Evolutionary conservation across 352 stramenopile genomes (phyloP).

Genomic region (Phytophthora citrophthora): DNA sequence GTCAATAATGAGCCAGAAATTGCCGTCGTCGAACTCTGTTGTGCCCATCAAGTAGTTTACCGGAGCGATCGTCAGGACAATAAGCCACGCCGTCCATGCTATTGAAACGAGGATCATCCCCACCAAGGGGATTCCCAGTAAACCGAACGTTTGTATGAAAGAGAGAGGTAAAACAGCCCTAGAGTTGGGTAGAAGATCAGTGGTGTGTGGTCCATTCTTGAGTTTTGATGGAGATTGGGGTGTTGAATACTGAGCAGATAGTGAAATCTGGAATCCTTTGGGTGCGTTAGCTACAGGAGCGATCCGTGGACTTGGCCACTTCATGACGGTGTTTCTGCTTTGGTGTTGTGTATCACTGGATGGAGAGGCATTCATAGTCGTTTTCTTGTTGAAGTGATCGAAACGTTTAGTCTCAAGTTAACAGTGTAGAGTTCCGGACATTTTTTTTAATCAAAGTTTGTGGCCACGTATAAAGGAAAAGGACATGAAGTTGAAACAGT

Average conservation of each 20-base stretch:
- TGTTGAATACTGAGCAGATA: background rate
- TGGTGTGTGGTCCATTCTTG: background rate
- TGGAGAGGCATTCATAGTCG: too few relatives aligned
- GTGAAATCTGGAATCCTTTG: background rate
- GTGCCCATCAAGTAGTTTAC: constrained; percentile 59
- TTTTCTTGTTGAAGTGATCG: too few relatives aligned
- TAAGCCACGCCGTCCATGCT: constrained; percentile 38
- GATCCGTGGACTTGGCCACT: background rate
- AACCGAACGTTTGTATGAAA: constrained; percentile 27
- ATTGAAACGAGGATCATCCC: constrained; percentile 21
- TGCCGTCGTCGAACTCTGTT: constrained; percentile 38
- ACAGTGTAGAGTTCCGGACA: too few relatives aligned
- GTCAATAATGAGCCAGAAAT: constrained; percentile 47
- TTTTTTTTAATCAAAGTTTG: too few relatives aligned
- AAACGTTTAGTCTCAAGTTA: too few relatives aligned
- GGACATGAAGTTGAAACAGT: too few relatives aligned
- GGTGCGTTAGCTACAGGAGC: background rate
- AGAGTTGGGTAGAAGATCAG: background rate
- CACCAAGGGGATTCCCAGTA: constrained; percentile 22
- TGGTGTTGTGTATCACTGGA: too few relatives aligned
- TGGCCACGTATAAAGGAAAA: too few relatives aligned
- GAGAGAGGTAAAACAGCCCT: background rate
- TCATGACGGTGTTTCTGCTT: background rate
- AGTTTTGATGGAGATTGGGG: background rate
- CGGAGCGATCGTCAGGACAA: constrained; percentile 31